Percentiles rank a stretch among this genome's conserved stretches.
Conservation (phyloP, 495 filamentous ascomycete genomes). For the Halenospora varia region DNA sequence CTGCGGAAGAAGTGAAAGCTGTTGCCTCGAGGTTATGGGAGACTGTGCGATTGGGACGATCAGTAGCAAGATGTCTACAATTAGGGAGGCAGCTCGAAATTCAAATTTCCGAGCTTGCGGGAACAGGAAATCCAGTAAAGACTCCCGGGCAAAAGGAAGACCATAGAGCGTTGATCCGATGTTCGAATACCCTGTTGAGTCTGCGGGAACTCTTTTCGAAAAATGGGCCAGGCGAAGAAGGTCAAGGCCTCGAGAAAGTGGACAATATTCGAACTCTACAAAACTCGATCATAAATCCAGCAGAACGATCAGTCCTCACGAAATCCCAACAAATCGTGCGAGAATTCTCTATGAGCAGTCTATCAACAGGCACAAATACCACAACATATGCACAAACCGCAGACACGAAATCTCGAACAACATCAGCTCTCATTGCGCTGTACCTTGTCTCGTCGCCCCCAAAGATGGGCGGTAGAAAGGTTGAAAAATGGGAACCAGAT, state of each 20-base stretch:
- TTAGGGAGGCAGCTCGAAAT: constrained; percentile 84
- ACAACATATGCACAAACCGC: constrained; percentile 76
- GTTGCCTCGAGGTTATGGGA: constrained; percentile 72
- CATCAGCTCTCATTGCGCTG: constrained; percentile 71
- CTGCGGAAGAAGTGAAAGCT: constrained; percentile 70
- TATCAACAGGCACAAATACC: constrained; percentile 27
- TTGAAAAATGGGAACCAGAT: constrained; percentile 57
- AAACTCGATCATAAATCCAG: constrained; percentile 60
- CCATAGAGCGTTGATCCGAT: constrained; percentile 71
- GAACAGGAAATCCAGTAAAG: constrained; percentile 34
- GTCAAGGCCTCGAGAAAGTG: constrained; percentile 67
- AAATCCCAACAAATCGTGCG: constrained; percentile 76
- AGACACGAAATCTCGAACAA: constrained; percentile 67
- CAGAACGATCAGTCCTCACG: constrained; percentile 62
- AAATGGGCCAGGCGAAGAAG: constrained; percentile 63
- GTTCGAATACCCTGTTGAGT: constrained; percentile 68
- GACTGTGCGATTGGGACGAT: constrained; percentile 71
- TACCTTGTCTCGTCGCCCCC: constrained; percentile 68
- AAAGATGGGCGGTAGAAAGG: constrained; percentile 27
- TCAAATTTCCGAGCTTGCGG: constrained; percentile 63
- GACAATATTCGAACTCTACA: constrained; percentile 64
- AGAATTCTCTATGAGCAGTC: constrained; percentile 72
- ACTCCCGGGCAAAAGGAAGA: constrained; percentile 54
- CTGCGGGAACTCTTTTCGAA: constrained; percentile 68
- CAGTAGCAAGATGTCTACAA: constrained; percentile 69